Conservation (phyloP, 495 filamentous ascomycete genomes). For the Aspergillus heteromorphus region DNA sequence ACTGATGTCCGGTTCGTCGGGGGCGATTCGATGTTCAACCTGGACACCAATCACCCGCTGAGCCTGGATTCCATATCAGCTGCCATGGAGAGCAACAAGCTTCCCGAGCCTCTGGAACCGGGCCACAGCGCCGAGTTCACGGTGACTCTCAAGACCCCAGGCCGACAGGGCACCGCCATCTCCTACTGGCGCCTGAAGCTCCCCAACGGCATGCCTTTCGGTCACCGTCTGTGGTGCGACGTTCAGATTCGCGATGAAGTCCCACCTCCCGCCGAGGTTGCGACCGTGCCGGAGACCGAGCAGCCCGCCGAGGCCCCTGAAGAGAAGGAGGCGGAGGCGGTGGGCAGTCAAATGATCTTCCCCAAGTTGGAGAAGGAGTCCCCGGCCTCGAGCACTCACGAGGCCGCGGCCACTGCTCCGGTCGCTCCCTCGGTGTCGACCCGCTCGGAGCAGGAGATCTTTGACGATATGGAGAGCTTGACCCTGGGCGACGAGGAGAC, state of each 20-base stretch:
- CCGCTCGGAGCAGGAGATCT: slow-evolving; percentile 48
- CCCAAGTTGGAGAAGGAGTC: slow-evolving; percentile 95
- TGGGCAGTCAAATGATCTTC: slow-evolving; percentile 83
- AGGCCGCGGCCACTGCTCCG: slow-evolving; percentile 34
- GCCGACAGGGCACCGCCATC: slow-evolving; percentile 66
- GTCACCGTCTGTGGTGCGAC: slow-evolving; percentile 93
- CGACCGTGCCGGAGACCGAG: slow-evolving; percentile 7
- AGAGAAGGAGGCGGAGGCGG: slow-evolving; percentile 18
- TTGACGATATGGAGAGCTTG: slow-evolving; percentile 63
- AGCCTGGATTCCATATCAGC: slow-evolving; percentile 64
- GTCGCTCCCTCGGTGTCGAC: slow-evolving; percentile 32
- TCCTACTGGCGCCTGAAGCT: slow-evolving; percentile 96
- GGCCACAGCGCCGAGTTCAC: slow-evolving; percentile 76
- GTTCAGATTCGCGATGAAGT: slow-evolving; percentile 55
- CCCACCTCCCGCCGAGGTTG: slow-evolving; percentile 11
- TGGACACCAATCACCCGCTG: slow-evolving; percentile 71
- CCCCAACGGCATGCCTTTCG: slow-evolving; percentile 75
- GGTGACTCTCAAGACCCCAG: slow-evolving; percentile 75
- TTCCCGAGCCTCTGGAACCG: slow-evolving; percentile 59
- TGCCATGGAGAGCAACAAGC: slow-evolving; percentile 75
- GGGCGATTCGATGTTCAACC: slow-evolving; percentile 90
- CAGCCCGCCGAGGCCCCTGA: slow-evolving; percentile 16
- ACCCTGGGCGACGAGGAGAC: slow-evolving; percentile 57
- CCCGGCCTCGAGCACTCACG: slow-evolving; percentile 71
- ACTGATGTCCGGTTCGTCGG: slow-evolving; percentile 88